Conservation (phyloP, 495 filamentous ascomycete genomes). For the Xylaria acuta region DNA sequence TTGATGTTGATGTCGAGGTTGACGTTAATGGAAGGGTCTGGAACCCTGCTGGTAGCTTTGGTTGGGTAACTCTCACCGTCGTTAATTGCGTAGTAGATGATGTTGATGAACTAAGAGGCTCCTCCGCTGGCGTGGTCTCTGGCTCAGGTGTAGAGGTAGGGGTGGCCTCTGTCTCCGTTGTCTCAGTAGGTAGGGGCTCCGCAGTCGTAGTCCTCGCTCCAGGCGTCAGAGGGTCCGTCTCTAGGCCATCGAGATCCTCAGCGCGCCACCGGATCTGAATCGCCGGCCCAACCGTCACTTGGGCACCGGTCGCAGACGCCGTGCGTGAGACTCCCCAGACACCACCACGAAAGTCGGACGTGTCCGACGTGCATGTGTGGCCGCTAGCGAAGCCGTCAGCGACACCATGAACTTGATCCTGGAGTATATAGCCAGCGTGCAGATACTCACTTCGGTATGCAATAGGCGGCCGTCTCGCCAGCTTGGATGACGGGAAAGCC, state of each 20-base stretch:
- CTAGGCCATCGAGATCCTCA: constrained; percentile 42
- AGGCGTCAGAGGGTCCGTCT: constrained; percentile 46
- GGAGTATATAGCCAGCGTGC: not conserved
- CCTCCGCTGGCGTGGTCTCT: not conserved
- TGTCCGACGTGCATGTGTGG: constrained; percentile 47
- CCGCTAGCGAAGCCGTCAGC: constrained; percentile 30
- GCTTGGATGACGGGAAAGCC: constrained; percentile 44
- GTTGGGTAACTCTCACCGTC: not conserved
- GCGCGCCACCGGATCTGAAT: constrained; percentile 50
- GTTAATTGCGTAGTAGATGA: not conserved
- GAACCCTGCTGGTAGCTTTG: not conserved
- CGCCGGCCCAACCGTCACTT: constrained; percentile 47
- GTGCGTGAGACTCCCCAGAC: constrained; percentile 46
- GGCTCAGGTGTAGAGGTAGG: not conserved
- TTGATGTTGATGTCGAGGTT: not conserved
- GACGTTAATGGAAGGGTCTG: not conserved
- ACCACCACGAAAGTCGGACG: constrained; percentile 48
- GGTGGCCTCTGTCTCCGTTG: not conserved
- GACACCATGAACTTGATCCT: not conserved
- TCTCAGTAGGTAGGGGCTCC: not conserved
- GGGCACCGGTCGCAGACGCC: constrained; percentile 28
- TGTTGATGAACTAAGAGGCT: too few relatives aligned
- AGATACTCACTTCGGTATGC: constrained; percentile 39
- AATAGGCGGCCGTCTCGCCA: constrained; percentile 49
- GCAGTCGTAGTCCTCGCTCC: constrained; percentile 26